Conservation (phyloP, 768 basidiomycete genomes). For the Leccinum longicurvipes region DNA sequence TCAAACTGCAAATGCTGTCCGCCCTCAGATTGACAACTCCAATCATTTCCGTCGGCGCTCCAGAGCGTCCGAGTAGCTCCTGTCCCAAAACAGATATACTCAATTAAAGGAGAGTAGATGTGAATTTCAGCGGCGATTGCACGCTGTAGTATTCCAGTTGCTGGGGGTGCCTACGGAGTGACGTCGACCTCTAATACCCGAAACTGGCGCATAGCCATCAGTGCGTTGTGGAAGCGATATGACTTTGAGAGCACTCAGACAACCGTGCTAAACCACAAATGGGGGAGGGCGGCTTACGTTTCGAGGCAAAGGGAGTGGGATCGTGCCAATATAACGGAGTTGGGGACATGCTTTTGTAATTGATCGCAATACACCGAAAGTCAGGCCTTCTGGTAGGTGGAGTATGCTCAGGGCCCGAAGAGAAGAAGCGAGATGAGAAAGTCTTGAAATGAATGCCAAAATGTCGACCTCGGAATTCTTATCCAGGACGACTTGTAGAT, state of each 20-base stretch:
- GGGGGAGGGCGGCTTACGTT: constrained; percentile 31
- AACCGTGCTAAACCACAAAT: constrained; percentile 11
- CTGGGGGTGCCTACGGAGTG: constrained; percentile 32
- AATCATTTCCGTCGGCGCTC: constrained; percentile 36
- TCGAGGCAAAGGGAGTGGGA: constrained; percentile 34
- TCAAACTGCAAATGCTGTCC: constrained; percentile 28
- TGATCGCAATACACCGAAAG: constrained; percentile 29
- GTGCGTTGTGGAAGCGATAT: constrained; percentile 30
- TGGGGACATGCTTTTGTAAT: constrained; percentile 33
- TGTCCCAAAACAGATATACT: constrained; percentile 35
- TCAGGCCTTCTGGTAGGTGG: constrained; percentile 33
- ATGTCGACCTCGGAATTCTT: constrained; percentile 32
- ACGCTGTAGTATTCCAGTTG: constrained; percentile 32
- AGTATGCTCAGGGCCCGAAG: constrained; percentile 38
- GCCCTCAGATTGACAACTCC: constrained; percentile 26
- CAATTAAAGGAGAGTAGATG: constrained; percentile 36
- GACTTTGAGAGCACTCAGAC: constrained; percentile 29
- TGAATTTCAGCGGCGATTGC: constrained; percentile 38
- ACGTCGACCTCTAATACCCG: constrained; percentile 37
- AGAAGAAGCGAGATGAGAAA: constrained; percentile 26
- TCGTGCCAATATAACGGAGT: constrained; percentile 38
- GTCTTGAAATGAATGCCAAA: constrained; percentile 31
- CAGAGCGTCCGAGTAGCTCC: constrained; percentile 28
- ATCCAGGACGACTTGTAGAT: constrained; percentile 45
- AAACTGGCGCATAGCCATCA: constrained; percentile 35